These are phyloP conservation scores for Solanum microdontum DNA, from an alignment of 257 asterid species.

Conservation along the genomic window DNA sequence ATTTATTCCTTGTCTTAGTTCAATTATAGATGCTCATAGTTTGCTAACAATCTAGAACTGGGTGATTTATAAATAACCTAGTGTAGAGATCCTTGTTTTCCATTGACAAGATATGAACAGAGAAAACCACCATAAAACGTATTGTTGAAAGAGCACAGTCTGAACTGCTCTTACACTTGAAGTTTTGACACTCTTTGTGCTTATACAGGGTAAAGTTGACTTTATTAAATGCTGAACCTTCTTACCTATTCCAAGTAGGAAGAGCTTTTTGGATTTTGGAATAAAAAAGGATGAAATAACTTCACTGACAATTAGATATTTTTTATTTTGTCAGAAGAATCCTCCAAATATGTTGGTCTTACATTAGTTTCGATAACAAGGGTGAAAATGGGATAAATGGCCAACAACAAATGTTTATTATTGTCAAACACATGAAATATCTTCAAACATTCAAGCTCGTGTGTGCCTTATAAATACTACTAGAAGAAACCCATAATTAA, in stretches of 20 bases:
- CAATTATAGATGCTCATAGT: background rate
- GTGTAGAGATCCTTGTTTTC: background rate
- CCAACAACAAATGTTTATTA: background rate
- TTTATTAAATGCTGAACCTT: background rate
- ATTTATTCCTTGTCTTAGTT: background rate
- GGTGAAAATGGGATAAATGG: background rate
- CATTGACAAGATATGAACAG: background rate
- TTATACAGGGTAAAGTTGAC: background rate
- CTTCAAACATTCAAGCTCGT: background rate
- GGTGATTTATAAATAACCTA: background rate
- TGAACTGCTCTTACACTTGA: background rate
- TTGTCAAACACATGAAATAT: background rate
- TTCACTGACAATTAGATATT: background rate
- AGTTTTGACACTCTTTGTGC: background rate
- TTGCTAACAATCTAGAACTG: background rate
- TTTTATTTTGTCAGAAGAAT: background rate
- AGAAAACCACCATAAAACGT: background rate
- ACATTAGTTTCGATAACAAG: background rate
- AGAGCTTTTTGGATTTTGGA: background rate
- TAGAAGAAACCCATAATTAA: background rate
- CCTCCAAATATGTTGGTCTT: background rate
- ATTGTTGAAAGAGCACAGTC: background rate
- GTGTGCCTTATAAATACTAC: background rate
- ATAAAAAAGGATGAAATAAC: background rate
- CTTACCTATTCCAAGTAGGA: background rate